phyloP scores from a whole-genome alignment of 306 rosid genomes.

The Trifolium fragiferum region DNA sequence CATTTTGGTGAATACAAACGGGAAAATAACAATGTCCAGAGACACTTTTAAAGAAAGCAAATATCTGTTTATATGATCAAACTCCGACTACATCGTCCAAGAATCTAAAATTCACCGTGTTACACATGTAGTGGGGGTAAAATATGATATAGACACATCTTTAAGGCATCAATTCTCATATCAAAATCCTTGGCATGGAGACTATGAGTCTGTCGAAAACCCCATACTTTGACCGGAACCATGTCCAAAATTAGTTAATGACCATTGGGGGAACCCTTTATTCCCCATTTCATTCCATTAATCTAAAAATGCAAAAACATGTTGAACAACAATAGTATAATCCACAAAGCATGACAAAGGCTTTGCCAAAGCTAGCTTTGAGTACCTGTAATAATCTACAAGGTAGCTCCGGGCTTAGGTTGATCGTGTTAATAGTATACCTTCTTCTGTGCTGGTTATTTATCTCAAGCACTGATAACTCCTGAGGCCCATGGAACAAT shows the following conservation, averaged over 20 bases:
- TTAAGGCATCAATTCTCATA: neutral
- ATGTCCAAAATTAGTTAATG: slow-evolving; percentile 13
- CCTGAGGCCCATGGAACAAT: slow-evolving; percentile 96
- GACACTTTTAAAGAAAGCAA: slow-evolving; percentile 2
- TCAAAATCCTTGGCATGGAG: slow-evolving; percentile 38
- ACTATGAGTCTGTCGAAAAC: slow-evolving; percentile 35
- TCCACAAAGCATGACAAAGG: slow-evolving; percentile 38
- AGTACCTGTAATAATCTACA: slow-evolving; percentile 42
- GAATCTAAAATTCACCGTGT: slow-evolving; percentile 33
- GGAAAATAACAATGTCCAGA: slow-evolving; percentile 20
- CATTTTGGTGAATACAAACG: slow-evolving; percentile 27
- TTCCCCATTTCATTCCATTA: slow-evolving; percentile 41
- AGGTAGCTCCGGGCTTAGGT: slow-evolving; percentile 22
- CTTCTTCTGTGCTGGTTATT: slow-evolving; percentile 25
- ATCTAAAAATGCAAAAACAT: slow-evolving; percentile 18
- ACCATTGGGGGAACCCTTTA: slow-evolving; percentile 10
- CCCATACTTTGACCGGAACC: slow-evolving; percentile 22
- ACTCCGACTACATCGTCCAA: slow-evolving; percentile 33
- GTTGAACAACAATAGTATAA: slow-evolving; percentile 42
- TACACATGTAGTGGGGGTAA: slow-evolving; percentile 30
- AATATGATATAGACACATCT: neutral
- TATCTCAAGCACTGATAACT: slow-evolving; percentile 49
- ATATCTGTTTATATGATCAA: slow-evolving; percentile 7
- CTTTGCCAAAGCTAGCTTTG: slow-evolving; percentile 44
- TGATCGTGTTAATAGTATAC: slow-evolving; percentile 14